Percentiles rank a stretch among this genome's conserved stretches.
phyloP scores from a whole-genome alignment of 495 filamentous ascomycete species.

The Rhypophila decipiens region DNA sequence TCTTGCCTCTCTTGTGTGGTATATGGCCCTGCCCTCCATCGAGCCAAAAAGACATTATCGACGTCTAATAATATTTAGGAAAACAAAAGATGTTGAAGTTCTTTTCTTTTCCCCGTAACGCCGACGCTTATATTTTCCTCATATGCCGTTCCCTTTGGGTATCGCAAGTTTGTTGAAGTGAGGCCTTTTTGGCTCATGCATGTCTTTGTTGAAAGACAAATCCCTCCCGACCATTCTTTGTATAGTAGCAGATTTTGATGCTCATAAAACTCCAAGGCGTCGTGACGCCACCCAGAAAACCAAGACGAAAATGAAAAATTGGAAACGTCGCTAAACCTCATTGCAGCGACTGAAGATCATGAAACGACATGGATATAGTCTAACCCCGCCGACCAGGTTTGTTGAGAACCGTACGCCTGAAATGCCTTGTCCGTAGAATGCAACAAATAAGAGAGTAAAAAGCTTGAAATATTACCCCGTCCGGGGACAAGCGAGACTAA shows the following conservation, averaged over 20 bases:
- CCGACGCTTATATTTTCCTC: constrained; percentile 24
- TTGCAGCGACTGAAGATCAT: constrained; percentile 11
- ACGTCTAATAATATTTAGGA: constrained; percentile 28
- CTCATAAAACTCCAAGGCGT: constrained; percentile 20
- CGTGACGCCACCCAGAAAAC: constrained; percentile 7
- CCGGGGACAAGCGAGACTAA: constrained; percentile 20
- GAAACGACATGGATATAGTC: constrained; percentile 24
- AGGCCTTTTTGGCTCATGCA: constrained; percentile 28
- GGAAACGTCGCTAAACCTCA: constrained; percentile 1
- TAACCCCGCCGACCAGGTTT: constrained; percentile 32
- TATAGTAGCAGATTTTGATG: constrained; percentile 19
- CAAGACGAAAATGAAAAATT: constrained; percentile 5
- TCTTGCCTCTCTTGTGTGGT: too few relatives aligned
- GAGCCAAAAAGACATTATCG: constrained; percentile 29
- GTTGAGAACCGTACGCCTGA: constrained; percentile 38
- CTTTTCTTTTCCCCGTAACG: constrained; percentile 39
- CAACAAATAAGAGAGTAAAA: constrained; percentile 14
- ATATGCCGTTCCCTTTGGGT: constrained; percentile 29
- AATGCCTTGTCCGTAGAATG: constrained; percentile 23
- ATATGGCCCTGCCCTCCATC: too few relatives aligned
- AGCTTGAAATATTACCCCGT: constrained; percentile 10
- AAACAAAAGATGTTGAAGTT: constrained; percentile 42
- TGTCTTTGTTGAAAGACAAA: constrained; percentile 43
- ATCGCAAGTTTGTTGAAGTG: constrained; percentile 27
- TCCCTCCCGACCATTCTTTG: constrained; percentile 18